phyloP scores from a whole-genome alignment of 495 filamentous ascomycete genomes.

The Xylaria grammica region DNA sequence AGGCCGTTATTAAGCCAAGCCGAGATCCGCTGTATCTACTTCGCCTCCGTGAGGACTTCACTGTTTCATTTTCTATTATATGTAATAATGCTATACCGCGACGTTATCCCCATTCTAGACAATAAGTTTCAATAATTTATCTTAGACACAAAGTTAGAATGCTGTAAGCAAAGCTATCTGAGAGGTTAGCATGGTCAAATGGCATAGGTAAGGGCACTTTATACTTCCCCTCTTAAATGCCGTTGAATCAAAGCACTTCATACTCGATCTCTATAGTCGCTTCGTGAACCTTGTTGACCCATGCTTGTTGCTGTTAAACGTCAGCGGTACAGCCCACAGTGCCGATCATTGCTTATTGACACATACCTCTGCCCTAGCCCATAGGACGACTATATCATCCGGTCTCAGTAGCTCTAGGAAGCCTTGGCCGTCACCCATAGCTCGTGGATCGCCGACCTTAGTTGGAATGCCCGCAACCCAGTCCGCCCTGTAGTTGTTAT shows the following conservation, averaged over 20 bases:
- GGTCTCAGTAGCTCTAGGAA: constrained; percentile 24
- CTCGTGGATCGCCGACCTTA: constrained; percentile 12
- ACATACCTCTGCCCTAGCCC: constrained; percentile 27
- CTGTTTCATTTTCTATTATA: too few species aligned
- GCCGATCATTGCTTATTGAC: background rate
- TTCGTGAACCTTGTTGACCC: constrained; percentile 18
- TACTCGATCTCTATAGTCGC: constrained; percentile 30
- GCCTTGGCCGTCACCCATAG: constrained; percentile 17
- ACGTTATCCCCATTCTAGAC: background rate
- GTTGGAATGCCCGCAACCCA: constrained; percentile 19
- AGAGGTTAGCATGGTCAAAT: background rate
- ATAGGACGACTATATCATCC: constrained; percentile 22
- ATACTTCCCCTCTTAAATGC: background rate
- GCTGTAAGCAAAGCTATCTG: background rate
- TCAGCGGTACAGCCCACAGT: background rate
- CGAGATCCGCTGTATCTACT: too few species aligned
- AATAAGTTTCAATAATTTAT: background rate
- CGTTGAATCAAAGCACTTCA: constrained; percentile 6
- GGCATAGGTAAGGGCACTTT: background rate
- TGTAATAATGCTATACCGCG: too few species aligned
- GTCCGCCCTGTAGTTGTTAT: constrained; percentile 23
- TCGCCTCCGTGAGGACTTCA: too few species aligned
- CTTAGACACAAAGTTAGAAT: background rate
- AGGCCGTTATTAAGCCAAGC: too few species aligned
- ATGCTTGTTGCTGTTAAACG: constrained; percentile 7